phyloP scores from a whole-genome alignment of 805 yeast genomes.

The Candida vartiovaarae region DNA sequence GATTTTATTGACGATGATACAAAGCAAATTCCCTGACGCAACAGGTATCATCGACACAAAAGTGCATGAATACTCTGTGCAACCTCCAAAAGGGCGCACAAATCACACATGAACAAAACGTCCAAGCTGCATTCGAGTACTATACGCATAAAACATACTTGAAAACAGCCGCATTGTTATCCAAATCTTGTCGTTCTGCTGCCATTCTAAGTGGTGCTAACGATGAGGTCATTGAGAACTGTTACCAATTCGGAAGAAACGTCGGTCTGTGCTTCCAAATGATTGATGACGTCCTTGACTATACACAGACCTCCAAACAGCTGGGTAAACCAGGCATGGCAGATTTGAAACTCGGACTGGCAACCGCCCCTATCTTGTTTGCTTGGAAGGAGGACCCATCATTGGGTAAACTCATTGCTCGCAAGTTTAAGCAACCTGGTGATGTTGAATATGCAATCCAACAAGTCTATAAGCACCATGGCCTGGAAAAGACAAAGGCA shows the following conservation, averaged over 20 bases:
- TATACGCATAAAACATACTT: conserved; percentile 92
- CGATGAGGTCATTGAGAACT: conserved; percentile 67
- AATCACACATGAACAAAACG: conserved; percentile 54
- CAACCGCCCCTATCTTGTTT: conserved; percentile 92
- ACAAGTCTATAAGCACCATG: conserved; percentile 64
- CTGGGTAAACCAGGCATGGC: conserved; percentile 96
- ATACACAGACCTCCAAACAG: conserved; percentile 76
- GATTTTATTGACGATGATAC: conserved; percentile 40
- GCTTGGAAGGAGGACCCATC: conserved; percentile 91
- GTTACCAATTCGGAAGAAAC: conserved; percentile 89
- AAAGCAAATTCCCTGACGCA: conserved; percentile 44
- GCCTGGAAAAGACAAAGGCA: conserved; percentile 66
- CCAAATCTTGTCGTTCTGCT: conserved; percentile 88
- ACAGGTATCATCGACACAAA: conserved; percentile 58
- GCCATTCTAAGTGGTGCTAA: conserved; percentile 87
- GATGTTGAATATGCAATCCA: conserved; percentile 79
- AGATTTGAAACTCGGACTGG: conserved; percentile 86
- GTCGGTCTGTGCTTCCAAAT: conserved; percentile 93
- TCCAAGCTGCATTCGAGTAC: conserved; percentile 90
- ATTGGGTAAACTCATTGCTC: conserved; percentile 72
- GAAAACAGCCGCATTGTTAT: conserved; percentile 90
- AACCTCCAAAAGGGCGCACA: conserved; percentile 13
- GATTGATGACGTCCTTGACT: conserved; percentile 94
- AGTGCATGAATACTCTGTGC: conserved; percentile 29
- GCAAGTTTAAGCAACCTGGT: conserved; percentile 75